These are phyloP conservation scores for Bolboschoenus planiculmis DNA, from an alignment of 176 grass and related monocot genomes.

Conservation along the genomic window DNA sequence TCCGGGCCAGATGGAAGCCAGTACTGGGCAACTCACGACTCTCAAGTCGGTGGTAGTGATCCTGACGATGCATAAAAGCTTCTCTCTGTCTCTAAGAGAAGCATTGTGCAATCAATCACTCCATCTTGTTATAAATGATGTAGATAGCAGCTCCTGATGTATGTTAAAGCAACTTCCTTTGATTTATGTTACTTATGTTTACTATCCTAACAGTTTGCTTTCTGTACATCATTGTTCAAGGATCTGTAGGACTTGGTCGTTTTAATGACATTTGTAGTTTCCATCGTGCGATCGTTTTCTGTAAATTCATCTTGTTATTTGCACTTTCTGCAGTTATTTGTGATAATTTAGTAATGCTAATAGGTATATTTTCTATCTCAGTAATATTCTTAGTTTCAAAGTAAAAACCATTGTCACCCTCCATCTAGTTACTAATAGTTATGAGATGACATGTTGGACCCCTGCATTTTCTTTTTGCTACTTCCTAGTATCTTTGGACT, in stretches of 20 bases:
- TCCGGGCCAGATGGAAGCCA: conserved; percentile 57
- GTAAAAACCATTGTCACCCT: neutral
- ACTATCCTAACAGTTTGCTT: conserved; percentile 10
- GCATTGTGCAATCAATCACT: conserved; percentile 7
- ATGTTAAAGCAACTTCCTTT: conserved; percentile 5
- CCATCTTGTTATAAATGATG: conserved; percentile 14
- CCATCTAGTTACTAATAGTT: neutral
- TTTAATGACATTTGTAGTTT: neutral
- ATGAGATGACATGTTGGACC: neutral
- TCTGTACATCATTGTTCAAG: neutral
- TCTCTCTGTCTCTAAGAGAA: neutral
- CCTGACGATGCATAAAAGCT: conserved; percentile 48
- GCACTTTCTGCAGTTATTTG: neutral
- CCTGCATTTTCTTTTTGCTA: neutral
- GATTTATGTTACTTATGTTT: neutral
- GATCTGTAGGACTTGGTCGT: neutral
- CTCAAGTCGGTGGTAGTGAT: conserved; percentile 52
- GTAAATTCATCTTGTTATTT: conserved; percentile 2
- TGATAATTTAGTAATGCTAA: neutral
- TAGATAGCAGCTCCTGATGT: conserved; percentile 15
- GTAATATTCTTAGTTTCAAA: neutral
- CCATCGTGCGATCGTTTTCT: neutral
- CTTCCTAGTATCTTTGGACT: neutral
- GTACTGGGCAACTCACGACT: conserved; percentile 48
- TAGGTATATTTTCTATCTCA: neutral